Conservation (phyloP, 176 grass and related monocot genomes). For the Oryza coarctata region DNA sequence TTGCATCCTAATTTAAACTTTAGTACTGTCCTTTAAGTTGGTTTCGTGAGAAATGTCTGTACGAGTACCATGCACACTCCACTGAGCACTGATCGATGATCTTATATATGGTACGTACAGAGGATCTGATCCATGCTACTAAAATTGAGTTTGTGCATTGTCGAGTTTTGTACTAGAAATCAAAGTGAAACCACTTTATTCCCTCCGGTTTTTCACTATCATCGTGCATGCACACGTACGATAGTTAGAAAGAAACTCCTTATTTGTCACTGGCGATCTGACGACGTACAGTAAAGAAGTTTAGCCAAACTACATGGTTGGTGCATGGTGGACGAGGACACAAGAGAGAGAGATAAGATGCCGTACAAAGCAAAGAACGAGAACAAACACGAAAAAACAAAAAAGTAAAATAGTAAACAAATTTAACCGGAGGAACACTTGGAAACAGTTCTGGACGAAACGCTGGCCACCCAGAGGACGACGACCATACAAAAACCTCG, state of each 20-base stretch:
- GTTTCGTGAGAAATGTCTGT: neutral
- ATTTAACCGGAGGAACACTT: neutral
- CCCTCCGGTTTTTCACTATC: neutral
- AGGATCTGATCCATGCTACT: neutral
- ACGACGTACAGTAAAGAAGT: no score
- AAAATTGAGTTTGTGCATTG: neutral
- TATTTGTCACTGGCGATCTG: no score
- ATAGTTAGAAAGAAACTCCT: no score
- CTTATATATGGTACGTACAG: neutral
- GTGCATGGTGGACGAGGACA: no score
- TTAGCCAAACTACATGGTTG: no score
- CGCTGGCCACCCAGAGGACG: no score
- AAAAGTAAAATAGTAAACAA: neutral
- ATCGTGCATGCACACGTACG: neutral
- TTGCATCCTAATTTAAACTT: neutral
- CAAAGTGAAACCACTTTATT: neutral
- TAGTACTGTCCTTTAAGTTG: neutral
- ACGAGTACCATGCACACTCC: neutral
- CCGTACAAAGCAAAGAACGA: neutral
- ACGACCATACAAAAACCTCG: neutral
- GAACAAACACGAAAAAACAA: neutral
- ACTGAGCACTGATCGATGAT: neutral
- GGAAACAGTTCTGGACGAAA: neutral
- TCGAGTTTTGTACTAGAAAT: neutral
- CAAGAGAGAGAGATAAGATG: no score